These are phyloP conservation scores for Gentiana macrophylla DNA, from an alignment of 257 asterid species.

Conservation along the genomic window DNA sequence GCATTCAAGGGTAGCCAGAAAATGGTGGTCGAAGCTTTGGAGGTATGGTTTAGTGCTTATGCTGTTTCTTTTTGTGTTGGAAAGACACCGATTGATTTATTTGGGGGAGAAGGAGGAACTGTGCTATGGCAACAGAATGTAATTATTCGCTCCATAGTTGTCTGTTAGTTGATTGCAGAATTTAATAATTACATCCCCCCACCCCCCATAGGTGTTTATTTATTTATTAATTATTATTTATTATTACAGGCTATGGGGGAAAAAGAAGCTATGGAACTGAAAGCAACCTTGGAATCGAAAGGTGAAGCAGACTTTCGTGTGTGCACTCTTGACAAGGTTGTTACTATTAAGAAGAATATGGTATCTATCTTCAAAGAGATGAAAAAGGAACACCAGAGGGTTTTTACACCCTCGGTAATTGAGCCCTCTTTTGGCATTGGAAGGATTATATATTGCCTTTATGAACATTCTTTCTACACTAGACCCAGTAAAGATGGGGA, in stretches of 20 bases:
- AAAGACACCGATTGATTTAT: background rate
- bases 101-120: background rate
- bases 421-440: constrained; percentile 93
- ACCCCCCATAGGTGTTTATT: too few relatives aligned
- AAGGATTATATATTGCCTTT: constrained; percentile 78
- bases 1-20: constrained; percentile 71
- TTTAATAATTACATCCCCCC: too few relatives aligned
- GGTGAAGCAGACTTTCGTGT: constrained; percentile 64
- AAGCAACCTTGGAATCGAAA: constrained; percentile 46
- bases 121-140: background rate
- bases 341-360: constrained; percentile 61
- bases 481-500: constrained; percentile 72
- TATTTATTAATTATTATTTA: background rate
- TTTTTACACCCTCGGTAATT: constrained; percentile 82
- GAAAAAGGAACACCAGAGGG: constrained; percentile 76
- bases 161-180: background rate
- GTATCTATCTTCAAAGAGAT: constrained; percentile 58
- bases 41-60: constrained; percentile 22
- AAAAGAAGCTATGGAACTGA: constrained; percentile 69
- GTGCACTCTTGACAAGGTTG: constrained; percentile 59
- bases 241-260: constrained; percentile 62
- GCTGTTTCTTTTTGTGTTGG: too few relatives aligned
- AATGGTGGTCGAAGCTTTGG: constrained; percentile 66
- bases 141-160: background rate
- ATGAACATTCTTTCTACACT: constrained; percentile 70